These are phyloP conservation scores for Wickerhamomyces sp. DNA, from an alignment of 1,139 yeast genomes.

Conservation along the genomic window DNA sequence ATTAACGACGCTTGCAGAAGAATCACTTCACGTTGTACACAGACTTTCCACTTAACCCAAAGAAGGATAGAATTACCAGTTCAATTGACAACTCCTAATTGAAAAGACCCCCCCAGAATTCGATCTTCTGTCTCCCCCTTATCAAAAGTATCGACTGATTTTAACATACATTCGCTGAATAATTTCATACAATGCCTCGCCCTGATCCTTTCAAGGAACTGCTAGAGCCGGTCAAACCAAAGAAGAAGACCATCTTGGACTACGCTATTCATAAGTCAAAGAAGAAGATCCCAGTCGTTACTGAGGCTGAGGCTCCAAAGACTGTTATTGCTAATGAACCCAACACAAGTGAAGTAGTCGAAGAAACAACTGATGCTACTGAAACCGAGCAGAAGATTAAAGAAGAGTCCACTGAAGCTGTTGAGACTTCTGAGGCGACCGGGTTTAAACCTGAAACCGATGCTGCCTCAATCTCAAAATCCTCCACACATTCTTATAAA, in stretches of 20 bases:
- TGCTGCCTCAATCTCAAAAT: background rate
- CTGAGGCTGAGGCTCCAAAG: background rate
- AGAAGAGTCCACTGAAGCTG: background rate
- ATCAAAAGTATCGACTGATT: background rate
- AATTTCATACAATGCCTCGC: constrained; percentile 1
- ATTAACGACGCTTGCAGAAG: too few relatives aligned
- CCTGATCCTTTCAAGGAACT: constrained; percentile 8
- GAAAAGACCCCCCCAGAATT: background rate
- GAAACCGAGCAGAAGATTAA: background rate
- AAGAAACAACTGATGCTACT: background rate
- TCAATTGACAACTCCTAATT: background rate
- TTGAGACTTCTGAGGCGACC: background rate
- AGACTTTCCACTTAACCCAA: too few relatives aligned
- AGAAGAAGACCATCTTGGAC: constrained; percentile 8
- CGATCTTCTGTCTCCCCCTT: background rate
- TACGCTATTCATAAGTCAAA: constrained; percentile 7
- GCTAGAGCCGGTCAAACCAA: background rate
- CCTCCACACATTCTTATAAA: background rate
- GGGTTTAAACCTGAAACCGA: background rate
- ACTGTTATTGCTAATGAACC: background rate
- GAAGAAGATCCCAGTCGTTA: background rate
- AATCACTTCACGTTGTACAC: too few relatives aligned
- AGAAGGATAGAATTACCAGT: background rate
- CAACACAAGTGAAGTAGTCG: background rate
- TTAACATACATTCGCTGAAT: too few relatives aligned